A percentile compares a stretch with the other conserved stretches of the same genome.
These are phyloP conservation scores for Chaetomium globosum DNA, from an alignment of 2,329 filamentous ascomycete species.

Conservation along the genomic window DNA sequence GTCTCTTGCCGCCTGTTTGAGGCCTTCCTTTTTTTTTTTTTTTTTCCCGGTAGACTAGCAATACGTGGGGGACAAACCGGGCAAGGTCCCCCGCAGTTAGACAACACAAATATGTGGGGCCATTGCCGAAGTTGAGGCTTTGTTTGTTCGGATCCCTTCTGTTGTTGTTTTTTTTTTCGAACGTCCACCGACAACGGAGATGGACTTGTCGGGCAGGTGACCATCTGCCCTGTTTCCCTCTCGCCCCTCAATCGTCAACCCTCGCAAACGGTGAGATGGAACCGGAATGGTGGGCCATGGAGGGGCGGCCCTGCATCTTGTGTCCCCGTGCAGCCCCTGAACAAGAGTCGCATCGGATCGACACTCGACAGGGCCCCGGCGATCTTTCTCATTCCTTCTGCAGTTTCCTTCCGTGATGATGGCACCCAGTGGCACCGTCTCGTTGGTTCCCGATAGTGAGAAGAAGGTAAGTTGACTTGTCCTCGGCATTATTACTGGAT, in stretches of 20 bases:
- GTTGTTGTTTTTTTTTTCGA: neutral
- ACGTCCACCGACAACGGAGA: constrained; percentile 9
- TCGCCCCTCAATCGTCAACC: neutral
- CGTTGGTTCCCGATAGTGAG: neutral
- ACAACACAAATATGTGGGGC: neutral
- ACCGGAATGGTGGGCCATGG: constrained; percentile 12
- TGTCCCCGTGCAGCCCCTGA: constrained; percentile 20
- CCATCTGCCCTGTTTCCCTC: neutral
- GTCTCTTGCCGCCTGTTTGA: neutral
- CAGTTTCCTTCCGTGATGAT: constrained; percentile 5
- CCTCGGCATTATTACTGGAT: constrained; percentile 9
- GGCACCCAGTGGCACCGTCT: neutral
- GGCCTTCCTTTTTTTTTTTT: neutral
- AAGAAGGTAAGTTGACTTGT: constrained; percentile 7
- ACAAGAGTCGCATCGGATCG: constrained; percentile 27
- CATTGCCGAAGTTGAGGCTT: no score
- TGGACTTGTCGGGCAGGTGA: neutral
- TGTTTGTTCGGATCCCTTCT: neutral
- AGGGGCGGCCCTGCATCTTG: neutral
- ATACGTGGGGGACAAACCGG: neutral
- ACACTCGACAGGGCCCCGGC: constrained; percentile 21
- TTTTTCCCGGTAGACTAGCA: constrained; percentile 8
- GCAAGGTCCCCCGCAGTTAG: neutral
- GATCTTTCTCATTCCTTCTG: constrained; percentile 21
- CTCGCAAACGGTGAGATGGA: constrained; percentile 3